Evolutionary conservation across 441 rosid species (phyloP), one percentile per base, ranked within the genome.

Genomic region (Euphorbia celastroides): DNA sequence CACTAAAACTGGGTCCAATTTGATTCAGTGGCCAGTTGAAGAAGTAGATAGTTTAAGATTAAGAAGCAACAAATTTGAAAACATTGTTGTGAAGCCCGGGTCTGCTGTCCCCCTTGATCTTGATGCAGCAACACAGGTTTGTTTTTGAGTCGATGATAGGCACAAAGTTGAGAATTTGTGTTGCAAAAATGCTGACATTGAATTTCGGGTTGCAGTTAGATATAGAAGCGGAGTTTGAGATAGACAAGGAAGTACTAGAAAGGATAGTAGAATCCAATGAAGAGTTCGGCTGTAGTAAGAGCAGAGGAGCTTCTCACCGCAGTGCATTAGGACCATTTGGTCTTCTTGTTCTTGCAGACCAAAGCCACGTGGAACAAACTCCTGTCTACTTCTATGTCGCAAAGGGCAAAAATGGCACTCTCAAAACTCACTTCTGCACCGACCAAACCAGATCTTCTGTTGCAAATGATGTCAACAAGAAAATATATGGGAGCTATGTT

Each of bases 301-400:
- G 86, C 31, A 66, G 60, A 27, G 82, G 84, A 13, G 82, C 90
- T 14, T 44, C 71, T 57, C 88, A 85, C 32, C 81, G 89, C 31
- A 81, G 83, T 23, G 78, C 74, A 7, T 60, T 78, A 13, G 97
- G 97, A 54, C 97, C 97, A 2, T 91, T 91, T 23, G 96, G 93
- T 19, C 71, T 91, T n/a, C 68, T 84, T 41, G 92, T 88, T 66
- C 82, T 85, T 0, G 86, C 96, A 0, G 90, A 88, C 52, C 75
- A 73, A 28, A 75, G 80, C 38, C 81, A 84, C 13, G 66, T 84
- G 0, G 97, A 91, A 78, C 79, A 85, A 19, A 91, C 96, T 6
- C 89, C 93, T 0, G 75, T 88, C 1, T 91, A 72, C 75, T 88
- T 88, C 73, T 85, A 81, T 23, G 79, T 86, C 12, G 44, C 75